Evolutionary conservation across 23 red algal genomes (phyloP).

Genomic region (Gracilaria domingensis): DNA sequence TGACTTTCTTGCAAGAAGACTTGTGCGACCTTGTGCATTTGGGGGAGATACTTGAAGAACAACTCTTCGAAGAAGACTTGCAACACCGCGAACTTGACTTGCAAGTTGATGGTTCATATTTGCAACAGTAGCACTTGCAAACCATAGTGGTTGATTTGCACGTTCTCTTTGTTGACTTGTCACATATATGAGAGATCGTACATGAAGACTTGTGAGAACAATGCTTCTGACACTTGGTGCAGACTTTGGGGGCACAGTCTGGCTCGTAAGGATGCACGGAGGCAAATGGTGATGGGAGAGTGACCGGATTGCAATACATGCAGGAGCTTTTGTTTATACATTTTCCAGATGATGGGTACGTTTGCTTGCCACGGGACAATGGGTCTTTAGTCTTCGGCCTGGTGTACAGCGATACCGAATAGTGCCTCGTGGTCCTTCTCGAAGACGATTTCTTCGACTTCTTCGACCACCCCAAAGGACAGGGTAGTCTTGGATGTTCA

Average conservation of each 20-base stretch:
- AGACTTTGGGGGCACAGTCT: neutral
- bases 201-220: slow-evolving; percentile 7
- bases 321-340: slow-evolving; percentile 29
- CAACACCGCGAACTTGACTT: slow-evolving; percentile 30
- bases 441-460: slow-evolving; percentile 34
- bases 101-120: slow-evolving; percentile 26
- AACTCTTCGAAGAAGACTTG: slow-evolving; percentile 19
- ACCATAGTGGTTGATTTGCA: slow-evolving; percentile 26
- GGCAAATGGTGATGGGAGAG: slow-evolving; percentile 40
- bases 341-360: slow-evolving; percentile 49
- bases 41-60: neutral
- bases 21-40: too few species aligned
- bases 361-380: slow-evolving; percentile 15
- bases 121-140: slow-evolving; percentile 35
- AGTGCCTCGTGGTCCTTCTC: neutral
- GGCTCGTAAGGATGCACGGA: slow-evolving; percentile 50
- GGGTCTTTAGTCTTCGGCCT: neutral
- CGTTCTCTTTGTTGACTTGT: slow-evolving; percentile 21
- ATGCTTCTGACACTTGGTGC: slow-evolving; percentile 30
- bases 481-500: slow-evolving; percentile 11
- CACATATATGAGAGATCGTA: slow-evolving; percentile 13
- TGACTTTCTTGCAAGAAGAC: slow-evolving; percentile 4
- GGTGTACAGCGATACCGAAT: neutral
- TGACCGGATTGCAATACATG: slow-evolving; percentile 39
- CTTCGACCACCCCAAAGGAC: neutral